Conservation (phyloP, 1,284 basidiomycete genomes). For the Moniliophthora roreri region DNA sequence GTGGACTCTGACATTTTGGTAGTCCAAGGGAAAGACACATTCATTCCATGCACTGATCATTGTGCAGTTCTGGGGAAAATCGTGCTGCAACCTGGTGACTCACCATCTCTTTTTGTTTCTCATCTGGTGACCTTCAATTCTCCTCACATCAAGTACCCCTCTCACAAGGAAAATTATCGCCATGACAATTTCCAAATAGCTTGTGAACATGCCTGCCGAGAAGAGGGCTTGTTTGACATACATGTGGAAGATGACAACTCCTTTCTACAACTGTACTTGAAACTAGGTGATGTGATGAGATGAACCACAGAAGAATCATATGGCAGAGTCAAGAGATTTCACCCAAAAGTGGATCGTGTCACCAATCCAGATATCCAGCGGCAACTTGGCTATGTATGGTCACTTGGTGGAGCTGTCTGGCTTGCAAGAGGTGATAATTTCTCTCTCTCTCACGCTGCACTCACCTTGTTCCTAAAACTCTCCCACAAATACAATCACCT, state of each 20-base stretch:
- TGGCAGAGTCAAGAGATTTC: neutral
- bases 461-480: no score
- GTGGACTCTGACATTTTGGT: conserved; percentile 7
- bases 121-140: neutral
- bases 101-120: neutral
- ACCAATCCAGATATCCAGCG: neutral
- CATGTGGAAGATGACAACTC: neutral
- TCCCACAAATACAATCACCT: no score
- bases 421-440: no score
- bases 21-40: conserved; percentile 5
- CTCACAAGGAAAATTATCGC: neutral
- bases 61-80: conserved; percentile 9
- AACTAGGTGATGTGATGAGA: neutral
- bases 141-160: neutral
- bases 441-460: no score
- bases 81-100: neutral
- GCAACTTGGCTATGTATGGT: neutral
- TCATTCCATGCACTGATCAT: conserved; percentile 15
- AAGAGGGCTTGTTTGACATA: neutral
- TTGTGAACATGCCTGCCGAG: neutral
- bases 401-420: neutral
- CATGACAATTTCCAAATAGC: neutral
- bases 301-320: neutral
- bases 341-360: neutral
- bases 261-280: neutral